Base-by-base conservation (phyloP, 768 basidiomycete species). In the Russula sp. region DNA sequence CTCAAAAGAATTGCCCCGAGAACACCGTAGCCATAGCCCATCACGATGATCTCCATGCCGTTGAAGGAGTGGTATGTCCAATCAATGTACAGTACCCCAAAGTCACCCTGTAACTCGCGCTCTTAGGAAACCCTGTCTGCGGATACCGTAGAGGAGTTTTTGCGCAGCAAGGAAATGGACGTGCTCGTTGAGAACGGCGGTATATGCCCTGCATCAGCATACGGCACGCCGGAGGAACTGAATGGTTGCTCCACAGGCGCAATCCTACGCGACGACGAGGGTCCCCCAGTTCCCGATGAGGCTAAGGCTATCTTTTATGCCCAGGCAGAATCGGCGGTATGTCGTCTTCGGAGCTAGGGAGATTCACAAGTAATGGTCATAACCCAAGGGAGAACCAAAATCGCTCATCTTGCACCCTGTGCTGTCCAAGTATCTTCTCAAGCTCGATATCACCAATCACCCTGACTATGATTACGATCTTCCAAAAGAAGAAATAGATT, bases 1-100 rank as follows among this genome's bases (percentile, higher is more conserved):
- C 6, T 20, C 6, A 32, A 54, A 35, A 56, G 63, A 55, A 56
- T 52, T 61, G 54, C 39, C 34, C 31, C 3, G n/a, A 45, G 22
- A 39, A 62, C 13, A 59, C 20, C 39, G 14, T 62, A 22, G 60
- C 60, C 22, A 31, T 64, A 20, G 54, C 49, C 13, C 63, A 64
- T 52, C 54, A 64, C 6, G 54, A 64, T 16, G 63, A 64, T 20
- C 48, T 64, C 13, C 31, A 53, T 14, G 1, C 27, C 13, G 34
- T 63, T 8, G 57, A 63, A 35, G 37, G 20, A 20, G 47, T 55
- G 53, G 63, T 64, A 52, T 32, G 57, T 49, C 14, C 18, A 20
- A n/a, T 45, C 14, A 20, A 49, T 32, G 18, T 40, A 14, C n/a
- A 22, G 16, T 34, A 53, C 34, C 31, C 10, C 14, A 10, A 51